phyloP scores from a whole-genome alignment of 2,329 filamentous ascomycete species.

The Diaporthe sp. region DNA sequence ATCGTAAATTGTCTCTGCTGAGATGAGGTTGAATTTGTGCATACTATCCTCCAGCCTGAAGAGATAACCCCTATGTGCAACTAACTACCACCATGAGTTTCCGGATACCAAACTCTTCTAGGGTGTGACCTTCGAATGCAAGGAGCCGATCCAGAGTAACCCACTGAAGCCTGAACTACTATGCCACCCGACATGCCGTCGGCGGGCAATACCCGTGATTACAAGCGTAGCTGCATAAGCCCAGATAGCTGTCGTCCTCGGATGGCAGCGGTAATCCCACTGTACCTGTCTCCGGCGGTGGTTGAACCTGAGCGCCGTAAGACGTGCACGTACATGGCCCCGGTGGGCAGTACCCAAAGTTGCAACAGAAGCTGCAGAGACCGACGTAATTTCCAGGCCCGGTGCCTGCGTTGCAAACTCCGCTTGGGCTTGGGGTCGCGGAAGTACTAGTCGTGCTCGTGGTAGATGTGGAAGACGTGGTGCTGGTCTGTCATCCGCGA shows the following conservation, averaged over 20 bases:
- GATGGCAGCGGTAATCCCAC: constrained; percentile 19
- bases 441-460: neutral
- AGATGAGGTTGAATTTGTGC: too few relatives aligned
- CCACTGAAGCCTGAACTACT: too few relatives aligned
- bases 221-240: constrained; percentile 36
- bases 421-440: neutral
- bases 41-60: too few relatives aligned
- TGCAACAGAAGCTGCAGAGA: constrained; percentile 43
- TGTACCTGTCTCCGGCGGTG: constrained; percentile 32
- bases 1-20: too few relatives aligned
- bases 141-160: neutral
- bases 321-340: constrained; percentile 43
- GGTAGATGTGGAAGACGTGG: neutral
- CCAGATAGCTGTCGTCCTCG: constrained; percentile 38
- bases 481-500: neutral
- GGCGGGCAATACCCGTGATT: constrained; percentile 40
- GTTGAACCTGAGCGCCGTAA: constrained; percentile 26
- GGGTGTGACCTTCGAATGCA: too few relatives aligned
- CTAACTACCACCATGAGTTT: neutral
- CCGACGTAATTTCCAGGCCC: constrained; percentile 41
- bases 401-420: constrained; percentile 6
- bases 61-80: too few relatives aligned
- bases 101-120: too few relatives aligned
- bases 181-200: constrained; percentile 35
- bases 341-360: constrained; percentile 42